Percentiles rank a stretch among this genome's conserved stretches.
These are phyloP conservation scores for Suhomyces anneliseae DNA, from an alignment of 1,139 yeast species.

Conservation along the genomic window DNA sequence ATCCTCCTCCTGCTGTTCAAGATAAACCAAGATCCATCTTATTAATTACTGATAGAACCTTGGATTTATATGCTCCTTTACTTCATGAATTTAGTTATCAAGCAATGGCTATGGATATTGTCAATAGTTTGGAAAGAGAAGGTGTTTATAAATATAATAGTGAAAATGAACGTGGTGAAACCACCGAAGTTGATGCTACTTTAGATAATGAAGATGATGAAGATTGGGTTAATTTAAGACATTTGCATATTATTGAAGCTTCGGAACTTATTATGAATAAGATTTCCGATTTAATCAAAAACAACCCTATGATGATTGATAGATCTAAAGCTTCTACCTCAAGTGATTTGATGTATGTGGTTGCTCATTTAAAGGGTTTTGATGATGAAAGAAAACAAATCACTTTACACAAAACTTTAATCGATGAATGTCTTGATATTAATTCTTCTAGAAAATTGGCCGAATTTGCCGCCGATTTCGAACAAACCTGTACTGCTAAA, in stretches of 20 bases:
- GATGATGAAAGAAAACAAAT: constrained; percentile 65
- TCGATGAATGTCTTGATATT: constrained; percentile 56
- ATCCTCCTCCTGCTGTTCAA: constrained; percentile 56
- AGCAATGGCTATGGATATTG: constrained; percentile 84
- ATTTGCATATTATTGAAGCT: constrained; percentile 75
- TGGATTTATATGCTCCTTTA: constrained; percentile 82
- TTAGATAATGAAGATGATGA: constrained; percentile 64
- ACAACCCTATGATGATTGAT: constrained; percentile 71
- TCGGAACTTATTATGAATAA: constrained; percentile 62
- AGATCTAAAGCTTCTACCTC: constrained; percentile 60
- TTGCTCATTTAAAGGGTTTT: constrained; percentile 67
- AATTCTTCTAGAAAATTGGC: constrained; percentile 57
- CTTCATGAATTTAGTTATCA: constrained; percentile 93
- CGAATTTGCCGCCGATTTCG: constrained; percentile 64
- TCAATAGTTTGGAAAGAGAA: constrained; percentile 49
- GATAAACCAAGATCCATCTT: constrained; percentile 71
- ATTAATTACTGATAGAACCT: constrained; percentile 75
- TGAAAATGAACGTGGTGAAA: constrained; percentile 61
- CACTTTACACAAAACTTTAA: constrained; percentile 58
- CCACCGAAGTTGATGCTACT: constrained; percentile 39
- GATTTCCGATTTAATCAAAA: constrained; percentile 65
- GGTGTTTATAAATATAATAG: constrained; percentile 60
- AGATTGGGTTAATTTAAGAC: constrained; percentile 74
- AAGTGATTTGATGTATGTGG: constrained; percentile 62
- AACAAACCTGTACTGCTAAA: constrained; percentile 73